Conservation (phyloP, 768 basidiomycete species). For the Tricholomella constricta region DNA sequence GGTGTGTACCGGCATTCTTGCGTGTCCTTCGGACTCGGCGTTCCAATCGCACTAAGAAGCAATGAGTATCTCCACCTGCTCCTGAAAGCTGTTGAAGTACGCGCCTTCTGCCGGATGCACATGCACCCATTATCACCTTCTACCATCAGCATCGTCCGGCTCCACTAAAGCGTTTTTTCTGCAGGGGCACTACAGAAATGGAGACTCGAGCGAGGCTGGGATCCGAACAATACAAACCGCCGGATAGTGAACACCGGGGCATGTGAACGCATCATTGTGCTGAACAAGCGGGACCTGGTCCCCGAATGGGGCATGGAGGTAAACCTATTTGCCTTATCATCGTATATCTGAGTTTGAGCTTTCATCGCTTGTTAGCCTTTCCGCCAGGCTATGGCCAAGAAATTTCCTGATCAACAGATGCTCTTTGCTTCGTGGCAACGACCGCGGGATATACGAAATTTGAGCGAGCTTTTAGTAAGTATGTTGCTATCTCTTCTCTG, state of each 20-base stretch:
- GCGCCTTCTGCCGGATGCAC: background rate
- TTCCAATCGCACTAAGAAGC: constrained; percentile 5
- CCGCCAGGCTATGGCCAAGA: constrained; percentile 65
- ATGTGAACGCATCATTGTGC: constrained; percentile 86
- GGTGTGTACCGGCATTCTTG: constrained; percentile 47
- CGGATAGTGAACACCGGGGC: constrained; percentile 43
- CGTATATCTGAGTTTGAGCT: constrained; percentile 13
- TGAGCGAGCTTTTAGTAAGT: constrained; percentile 75
- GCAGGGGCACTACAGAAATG: constrained; percentile 68
- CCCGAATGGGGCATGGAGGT: constrained; percentile 89
- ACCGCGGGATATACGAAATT: constrained; percentile 59
- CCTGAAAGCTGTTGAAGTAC: background rate
- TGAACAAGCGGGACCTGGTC: constrained; percentile 93
- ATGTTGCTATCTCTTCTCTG: constrained; percentile 39
- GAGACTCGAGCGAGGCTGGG: constrained; percentile 67
- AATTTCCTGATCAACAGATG: constrained; percentile 68
- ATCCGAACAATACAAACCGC: constrained; percentile 40
- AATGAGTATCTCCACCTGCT: background rate
- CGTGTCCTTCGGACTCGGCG: constrained; percentile 25
- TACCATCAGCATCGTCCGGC: background rate
- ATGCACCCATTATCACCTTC: background rate
- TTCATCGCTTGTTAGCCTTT: constrained; percentile 57
- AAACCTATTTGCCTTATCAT: constrained; percentile 22
- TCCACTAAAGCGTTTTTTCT: background rate
- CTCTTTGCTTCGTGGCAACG: constrained; percentile 76